Percentiles rank a stretch among this genome's conserved stretches.
phyloP scores from a whole-genome alignment of 2,329 filamentous ascomycete species.

The Fusarium pseudonygamai region DNA sequence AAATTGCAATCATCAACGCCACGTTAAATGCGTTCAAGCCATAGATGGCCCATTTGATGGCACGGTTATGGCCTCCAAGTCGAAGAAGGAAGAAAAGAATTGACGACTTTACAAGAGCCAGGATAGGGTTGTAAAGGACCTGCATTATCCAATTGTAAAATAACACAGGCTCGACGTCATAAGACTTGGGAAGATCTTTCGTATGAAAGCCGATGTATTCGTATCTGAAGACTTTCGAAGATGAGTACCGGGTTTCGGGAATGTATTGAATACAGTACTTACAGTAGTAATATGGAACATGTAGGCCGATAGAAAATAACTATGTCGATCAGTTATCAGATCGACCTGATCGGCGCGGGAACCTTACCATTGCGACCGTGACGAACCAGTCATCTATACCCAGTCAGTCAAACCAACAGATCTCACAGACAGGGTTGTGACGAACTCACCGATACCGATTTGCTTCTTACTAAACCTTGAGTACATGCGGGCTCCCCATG shows the following conservation, averaged over 20 bases:
- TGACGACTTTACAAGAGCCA: conserved; percentile 57
- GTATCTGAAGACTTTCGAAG: conserved; percentile 20
- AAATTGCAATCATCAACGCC: conserved; percentile 45
- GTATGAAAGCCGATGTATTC: conserved; percentile 31
- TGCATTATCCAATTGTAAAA: conserved; percentile 40
- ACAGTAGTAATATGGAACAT: conserved; percentile 33
- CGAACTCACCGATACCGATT: conserved; percentile 26
- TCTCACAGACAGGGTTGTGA: neutral
- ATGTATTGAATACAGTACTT: neutral
- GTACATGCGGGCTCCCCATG: conserved; percentile 29
- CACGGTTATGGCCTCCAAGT: conserved; percentile 44
- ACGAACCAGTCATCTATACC: conserved; percentile 31
- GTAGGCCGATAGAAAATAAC: conserved; percentile 24
- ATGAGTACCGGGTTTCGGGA: neutral
- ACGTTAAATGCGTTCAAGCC: conserved; percentile 48
- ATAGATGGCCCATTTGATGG: conserved; percentile 42
- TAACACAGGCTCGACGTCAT: conserved; percentile 26
- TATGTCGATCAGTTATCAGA: neutral
- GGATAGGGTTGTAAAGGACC: conserved; percentile 55
- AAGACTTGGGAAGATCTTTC: conserved; percentile 6
- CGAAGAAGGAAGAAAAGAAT: conserved; percentile 57
- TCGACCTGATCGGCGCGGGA: neutral
- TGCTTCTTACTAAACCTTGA: conserved; percentile 30
- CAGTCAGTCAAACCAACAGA: neutral
- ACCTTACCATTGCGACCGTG: conserved; percentile 26